These are phyloP conservation scores for Cryptosporidium xiaoi DNA, from an alignment of 169 alveolate species.

Conservation along the genomic window DNA sequence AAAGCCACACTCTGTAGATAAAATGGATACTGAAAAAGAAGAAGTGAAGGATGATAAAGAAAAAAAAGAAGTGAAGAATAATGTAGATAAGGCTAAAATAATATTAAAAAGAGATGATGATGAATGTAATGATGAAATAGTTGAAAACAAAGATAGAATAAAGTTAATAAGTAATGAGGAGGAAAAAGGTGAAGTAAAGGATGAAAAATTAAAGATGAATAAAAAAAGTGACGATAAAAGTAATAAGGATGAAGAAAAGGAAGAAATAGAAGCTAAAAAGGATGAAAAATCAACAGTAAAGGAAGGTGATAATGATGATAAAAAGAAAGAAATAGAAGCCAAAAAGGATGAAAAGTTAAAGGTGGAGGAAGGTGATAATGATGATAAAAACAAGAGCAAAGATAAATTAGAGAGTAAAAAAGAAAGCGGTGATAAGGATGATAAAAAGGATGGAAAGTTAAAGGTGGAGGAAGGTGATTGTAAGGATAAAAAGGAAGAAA, in stretches of 20 bases:
- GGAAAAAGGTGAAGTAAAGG: background rate
- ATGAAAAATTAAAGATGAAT: background rate
- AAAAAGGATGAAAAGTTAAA: background rate
- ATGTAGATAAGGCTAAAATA: background rate
- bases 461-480: background rate
- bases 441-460: background rate
- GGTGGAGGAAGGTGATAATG: background rate
- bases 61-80: background rate
- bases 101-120: background rate
- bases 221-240: background rate
- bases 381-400: background rate
- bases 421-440: background rate
- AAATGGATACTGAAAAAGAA: constrained; percentile 1
- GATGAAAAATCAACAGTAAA: too few species aligned
- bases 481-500: background rate
- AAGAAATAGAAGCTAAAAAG: too few species aligned
- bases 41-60: background rate
- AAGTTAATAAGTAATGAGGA: background rate
- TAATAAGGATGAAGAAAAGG: too few species aligned
- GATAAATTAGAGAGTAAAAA: background rate
- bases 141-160: background rate
- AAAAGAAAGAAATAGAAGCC: too few species aligned
- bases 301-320: too few species aligned
- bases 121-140: background rate
- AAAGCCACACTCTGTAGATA: background rate